Conservation (phyloP, 1,284 basidiomycete genomes). For the Meira nashicola region DNA sequence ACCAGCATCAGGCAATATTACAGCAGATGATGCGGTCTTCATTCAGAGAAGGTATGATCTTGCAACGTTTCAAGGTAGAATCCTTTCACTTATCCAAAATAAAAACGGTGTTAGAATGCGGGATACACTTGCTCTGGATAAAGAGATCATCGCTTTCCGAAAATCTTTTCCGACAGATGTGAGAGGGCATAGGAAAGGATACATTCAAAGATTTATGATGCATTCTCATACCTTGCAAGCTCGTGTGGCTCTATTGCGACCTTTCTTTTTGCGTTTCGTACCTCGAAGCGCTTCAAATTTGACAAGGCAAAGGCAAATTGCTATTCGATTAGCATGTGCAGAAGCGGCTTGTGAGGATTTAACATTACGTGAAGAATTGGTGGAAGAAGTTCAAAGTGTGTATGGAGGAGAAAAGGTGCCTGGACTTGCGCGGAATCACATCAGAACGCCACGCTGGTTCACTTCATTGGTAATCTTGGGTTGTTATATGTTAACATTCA, state of each 20-base stretch:
- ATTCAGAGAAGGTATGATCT: conserved; percentile 16
- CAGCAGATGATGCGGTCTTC: background rate
- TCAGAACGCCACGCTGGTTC: background rate
- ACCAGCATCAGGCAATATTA: conserved; percentile 10
- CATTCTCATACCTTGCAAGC: background rate
- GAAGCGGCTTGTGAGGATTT: background rate
- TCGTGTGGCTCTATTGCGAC: background rate
- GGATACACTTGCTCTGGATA: background rate
- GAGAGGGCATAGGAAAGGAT: background rate
- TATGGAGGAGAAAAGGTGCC: background rate
- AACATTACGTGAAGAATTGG: background rate
- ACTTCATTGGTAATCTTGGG: background rate
- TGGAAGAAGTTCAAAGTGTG: background rate
- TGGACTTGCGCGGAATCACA: background rate
- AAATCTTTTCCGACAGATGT: background rate
- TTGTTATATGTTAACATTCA: background rate
- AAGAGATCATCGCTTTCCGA: background rate
- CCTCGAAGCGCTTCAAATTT: background rate
- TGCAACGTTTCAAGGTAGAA: conserved; percentile 27
- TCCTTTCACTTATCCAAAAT: conserved; percentile 28
- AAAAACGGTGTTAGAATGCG: conserved; percentile 10
- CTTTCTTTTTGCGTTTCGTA: background rate
- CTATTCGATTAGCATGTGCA: background rate
- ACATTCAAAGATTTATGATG: background rate
- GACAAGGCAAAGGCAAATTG: background rate